These are phyloP conservation scores for Neurospora sp. DNA, from an alignment of 495 filamentous ascomycete species.

Conservation along the genomic window DNA sequence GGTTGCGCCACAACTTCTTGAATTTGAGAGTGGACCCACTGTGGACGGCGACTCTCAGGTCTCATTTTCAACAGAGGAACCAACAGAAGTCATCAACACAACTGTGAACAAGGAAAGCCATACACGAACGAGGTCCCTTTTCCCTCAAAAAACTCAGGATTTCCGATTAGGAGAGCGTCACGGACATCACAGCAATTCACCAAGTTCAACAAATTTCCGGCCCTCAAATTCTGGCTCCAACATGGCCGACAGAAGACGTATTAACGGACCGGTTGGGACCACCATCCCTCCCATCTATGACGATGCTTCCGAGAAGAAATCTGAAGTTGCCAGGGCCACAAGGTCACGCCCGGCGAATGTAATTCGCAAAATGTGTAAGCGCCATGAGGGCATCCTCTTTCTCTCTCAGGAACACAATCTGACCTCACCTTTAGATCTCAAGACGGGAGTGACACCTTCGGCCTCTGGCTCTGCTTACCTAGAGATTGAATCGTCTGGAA, in stretches of 20 bases:
- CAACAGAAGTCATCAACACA: neutral
- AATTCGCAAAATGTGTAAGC: conserved; percentile 76
- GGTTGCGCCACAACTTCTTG: neutral
- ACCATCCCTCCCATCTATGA: conserved; percentile 68
- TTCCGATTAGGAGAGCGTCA: neutral
- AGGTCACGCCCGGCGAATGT: conserved; percentile 42
- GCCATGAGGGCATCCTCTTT: neutral
- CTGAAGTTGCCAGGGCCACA: conserved; percentile 33
- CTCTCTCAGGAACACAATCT: conserved; percentile 3
- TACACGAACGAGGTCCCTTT: neutral
- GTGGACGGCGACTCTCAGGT: neutral
- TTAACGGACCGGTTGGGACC: conserved; percentile 75
- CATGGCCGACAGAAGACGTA: conserved; percentile 81
- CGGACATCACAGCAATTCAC: neutral
- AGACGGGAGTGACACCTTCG: conserved; percentile 85
- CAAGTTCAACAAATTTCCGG: neutral
- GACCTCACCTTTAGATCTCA: conserved; percentile 51
- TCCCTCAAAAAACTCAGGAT: neutral
- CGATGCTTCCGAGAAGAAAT: conserved; percentile 26
- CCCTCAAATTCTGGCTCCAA: conserved; percentile 5
- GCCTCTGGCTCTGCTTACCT: conserved; percentile 91
- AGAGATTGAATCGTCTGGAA: conserved; percentile 58
- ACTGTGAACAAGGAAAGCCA: neutral
- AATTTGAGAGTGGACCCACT: neutral
- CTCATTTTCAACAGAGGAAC: neutral